phyloP scores from a whole-genome alignment of 2,329 filamentous ascomycete genomes.

The Bipolaris sorokiniana region DNA sequence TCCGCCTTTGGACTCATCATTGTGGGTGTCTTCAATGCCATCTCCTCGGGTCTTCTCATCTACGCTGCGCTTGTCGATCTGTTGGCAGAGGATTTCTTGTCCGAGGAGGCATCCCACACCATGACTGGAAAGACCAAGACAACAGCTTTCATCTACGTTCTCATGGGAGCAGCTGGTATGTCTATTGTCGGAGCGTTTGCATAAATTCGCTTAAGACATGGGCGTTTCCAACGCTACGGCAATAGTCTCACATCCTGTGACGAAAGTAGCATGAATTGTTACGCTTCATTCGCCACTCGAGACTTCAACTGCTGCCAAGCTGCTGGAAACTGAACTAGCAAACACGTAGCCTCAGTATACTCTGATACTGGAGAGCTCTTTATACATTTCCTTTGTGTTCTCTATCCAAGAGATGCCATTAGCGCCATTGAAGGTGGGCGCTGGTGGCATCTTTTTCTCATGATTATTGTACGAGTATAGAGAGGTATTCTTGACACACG shows the following conservation, averaged over 20 bases:
- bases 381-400: background rate
- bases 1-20: conserved; percentile 69
- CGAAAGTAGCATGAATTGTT: background rate
- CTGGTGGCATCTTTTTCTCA: conserved; percentile 1
- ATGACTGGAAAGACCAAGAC: conserved; percentile 62
- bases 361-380: background rate
- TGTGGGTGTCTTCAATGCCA: conserved; percentile 69
- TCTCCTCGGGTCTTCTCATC: conserved; percentile 66
- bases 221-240: background rate
- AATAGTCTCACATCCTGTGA: background rate
- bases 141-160: conserved; percentile 55
- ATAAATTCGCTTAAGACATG: background rate
- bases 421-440: background rate
- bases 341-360: background rate
- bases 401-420: background rate
- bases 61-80: conserved; percentile 69
- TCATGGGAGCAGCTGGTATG: conserved; percentile 49
- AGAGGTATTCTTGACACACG: conserved; percentile 14
- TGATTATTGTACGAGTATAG: conserved; percentile 25
- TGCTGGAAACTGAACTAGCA: background rate
- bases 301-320: background rate
- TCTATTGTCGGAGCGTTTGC: conserved; percentile 19
- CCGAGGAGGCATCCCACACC: conserved; percentile 52
- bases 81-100: conserved; percentile 69
- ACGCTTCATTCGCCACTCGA: background rate